phyloP scores from a whole-genome alignment of 768 basidiomycete species.

The Lactarius hengduanensis region DNA sequence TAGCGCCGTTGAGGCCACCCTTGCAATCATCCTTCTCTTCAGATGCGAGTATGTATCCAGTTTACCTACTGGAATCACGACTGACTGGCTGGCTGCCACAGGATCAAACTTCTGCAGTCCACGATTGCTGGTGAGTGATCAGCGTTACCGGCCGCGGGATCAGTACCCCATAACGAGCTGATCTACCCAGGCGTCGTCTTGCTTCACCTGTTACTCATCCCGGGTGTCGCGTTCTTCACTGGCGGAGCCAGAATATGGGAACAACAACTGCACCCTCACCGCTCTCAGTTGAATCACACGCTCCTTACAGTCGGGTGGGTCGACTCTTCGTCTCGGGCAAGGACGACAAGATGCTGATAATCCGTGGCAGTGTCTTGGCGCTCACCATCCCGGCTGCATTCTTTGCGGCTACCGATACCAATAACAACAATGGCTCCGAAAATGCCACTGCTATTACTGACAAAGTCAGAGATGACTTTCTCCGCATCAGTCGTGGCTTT shows the following conservation, averaged over 20 bases:
- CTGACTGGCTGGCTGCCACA: conserved; percentile 30
- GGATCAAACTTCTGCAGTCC: conserved; percentile 62
- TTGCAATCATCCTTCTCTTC: conserved; percentile 66
- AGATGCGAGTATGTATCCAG: conserved; percentile 61
- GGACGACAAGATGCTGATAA: neutral
- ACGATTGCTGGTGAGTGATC: conserved; percentile 55
- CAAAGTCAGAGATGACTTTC: conserved; percentile 44
- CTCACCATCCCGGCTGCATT: conserved; percentile 65
- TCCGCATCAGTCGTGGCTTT: conserved; percentile 64
- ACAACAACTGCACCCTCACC: conserved; percentile 65
- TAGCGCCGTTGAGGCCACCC: conserved; percentile 68
- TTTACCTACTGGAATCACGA: neutral
- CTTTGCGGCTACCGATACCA: conserved; percentile 56
- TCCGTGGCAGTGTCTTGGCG: conserved; percentile 50
- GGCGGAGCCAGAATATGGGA: conserved; percentile 67
- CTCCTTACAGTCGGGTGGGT: conserved; percentile 67
- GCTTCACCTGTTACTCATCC: conserved; percentile 70
- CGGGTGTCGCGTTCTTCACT: conserved; percentile 66
- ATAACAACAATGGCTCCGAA: conserved; percentile 32
- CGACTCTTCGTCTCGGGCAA: neutral
- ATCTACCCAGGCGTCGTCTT: conserved; percentile 56
- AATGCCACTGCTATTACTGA: conserved; percentile 42
- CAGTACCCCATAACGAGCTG: neutral
- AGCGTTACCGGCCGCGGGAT: conserved; percentile 8
- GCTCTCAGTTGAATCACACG: conserved; percentile 65